Evolutionary conservation across 2,329 filamentous ascomycete genomes (phyloP), one percentile per base, ranked within the genome.

Genomic region (Onygena corvina): DNA sequence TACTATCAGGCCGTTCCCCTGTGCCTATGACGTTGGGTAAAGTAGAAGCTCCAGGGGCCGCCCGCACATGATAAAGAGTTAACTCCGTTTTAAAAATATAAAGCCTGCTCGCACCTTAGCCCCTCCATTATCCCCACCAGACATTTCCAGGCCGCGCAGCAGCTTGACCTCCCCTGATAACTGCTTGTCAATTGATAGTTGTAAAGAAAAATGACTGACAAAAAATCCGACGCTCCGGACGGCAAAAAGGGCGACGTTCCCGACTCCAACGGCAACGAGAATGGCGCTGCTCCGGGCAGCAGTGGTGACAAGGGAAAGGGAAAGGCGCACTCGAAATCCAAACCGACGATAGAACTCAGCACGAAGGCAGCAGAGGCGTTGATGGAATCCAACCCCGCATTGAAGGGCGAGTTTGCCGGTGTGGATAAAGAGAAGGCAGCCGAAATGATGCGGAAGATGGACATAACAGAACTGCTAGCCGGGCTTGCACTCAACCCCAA

Each of bases 341-440:
- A 54, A 35, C 52, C 59, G 12, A 61, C 54, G 12, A 54, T 61
- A 30, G 62, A 62, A 50, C 60, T 70, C 38, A 64, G 63, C 14
- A 56, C 64, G 14, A 64, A 68, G 48, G 59, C 66, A 56, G 60
- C 64, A 23, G 62, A 67, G 46, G 52, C 61, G 8, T 58, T 75
- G 34, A 58, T 75, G 36, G 68, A 70, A 48, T 65, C 66, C 60
- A 76, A 76, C 54, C 71, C 77, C 52, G 79, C 86, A 56, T 74
- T 92, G 52, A 76, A 86, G 59, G 73, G 76, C 48, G 79, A 87
- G 58, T 81, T 89, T 63, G 83, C 82, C n/a, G 79, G 79, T 2
- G 72, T 89, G 57, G 77, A 81, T 53, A 76, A 79, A 56, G 80
- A 84, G 61, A 64, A 71, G 49, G 67, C 71, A 1, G 66, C 72